Base-by-base conservation (phyloP, 2,329 filamentous ascomycete species). In the Aspergillus nomiae region DNA sequence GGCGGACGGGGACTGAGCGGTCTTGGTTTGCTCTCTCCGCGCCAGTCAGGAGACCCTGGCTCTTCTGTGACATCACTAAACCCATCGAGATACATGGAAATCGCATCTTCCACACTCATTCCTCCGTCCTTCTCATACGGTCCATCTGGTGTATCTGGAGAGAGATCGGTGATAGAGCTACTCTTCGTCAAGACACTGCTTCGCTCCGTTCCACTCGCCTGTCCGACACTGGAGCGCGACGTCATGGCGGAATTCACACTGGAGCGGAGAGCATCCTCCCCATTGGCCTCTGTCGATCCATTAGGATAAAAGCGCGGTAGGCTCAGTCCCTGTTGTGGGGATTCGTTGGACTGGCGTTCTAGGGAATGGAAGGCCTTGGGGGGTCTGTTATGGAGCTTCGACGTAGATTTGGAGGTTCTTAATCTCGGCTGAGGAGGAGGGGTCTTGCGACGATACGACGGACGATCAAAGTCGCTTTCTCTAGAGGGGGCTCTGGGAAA, bases 141-240 rank as follows among this genome's bases (percentile, higher is more conserved):
- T 81, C 89, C 88, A 72, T 86, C 88, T 77, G 92, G 89, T 60
- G 92, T 77, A 84, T 84, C 77, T 4, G 78, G 78, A 14, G 78
- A 80, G 41, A 79, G 65, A 82, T 95, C 79, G 80, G 83, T 90
- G 59, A 89, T 84, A 1, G 91, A 93, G 80, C 91, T 96, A 64
- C 88, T 87, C 69, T 91, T 92, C 4, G 92, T 95, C 67, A 90
- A 76, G 56, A 95, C 84, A 73, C 93, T 97, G 76, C 92, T 96
- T 65, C 92, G 86, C 73, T 94, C 92, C 1, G 92, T 96, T n/a
- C 85, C 85, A 65, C 85, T 86, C 8, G 81, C 73, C 50, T 85
- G 85, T 57, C 85, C 78, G 46, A 83, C 77, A 71, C 86, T 89
- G 19, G 87, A 89, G 60, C 83, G 82, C 4, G 81, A 86, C 4